Evolutionary conservation across 176 grass and related monocot species (phyloP).

Genomic region (Areca catechu): DNA sequence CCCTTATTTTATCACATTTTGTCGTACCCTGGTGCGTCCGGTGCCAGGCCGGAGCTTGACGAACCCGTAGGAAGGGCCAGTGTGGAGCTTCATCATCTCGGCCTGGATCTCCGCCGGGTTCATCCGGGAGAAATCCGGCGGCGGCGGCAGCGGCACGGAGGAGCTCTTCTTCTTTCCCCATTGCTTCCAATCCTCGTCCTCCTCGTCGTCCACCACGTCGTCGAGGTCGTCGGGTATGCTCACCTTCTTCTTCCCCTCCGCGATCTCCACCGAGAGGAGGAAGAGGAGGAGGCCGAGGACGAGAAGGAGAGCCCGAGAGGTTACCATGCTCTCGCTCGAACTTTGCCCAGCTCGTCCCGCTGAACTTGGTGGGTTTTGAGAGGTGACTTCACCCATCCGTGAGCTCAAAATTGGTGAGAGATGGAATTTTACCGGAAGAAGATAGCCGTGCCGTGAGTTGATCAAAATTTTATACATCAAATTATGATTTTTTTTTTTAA

Average conservation of each 20-base stretch:
- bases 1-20: neutral
- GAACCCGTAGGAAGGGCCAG: constrained; percentile 67
- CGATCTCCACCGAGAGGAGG: too few species aligned
- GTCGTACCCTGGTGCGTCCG: constrained; percentile 35
- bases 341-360: too few species aligned
- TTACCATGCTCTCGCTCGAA: too few species aligned
- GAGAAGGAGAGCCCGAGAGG: too few species aligned
- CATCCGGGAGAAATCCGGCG: constrained; percentile 63
- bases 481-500: too few species aligned
- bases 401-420: too few species aligned
- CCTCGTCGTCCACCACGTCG: constrained; percentile 77
- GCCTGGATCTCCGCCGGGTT: constrained; percentile 54
- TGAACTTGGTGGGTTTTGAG: too few species aligned
- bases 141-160: constrained; percentile 6
- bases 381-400: too few species aligned
- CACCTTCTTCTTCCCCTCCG: constrained; percentile 24
- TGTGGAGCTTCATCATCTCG: constrained; percentile 59
- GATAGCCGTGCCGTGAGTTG: too few species aligned
- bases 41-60: constrained; percentile 71
- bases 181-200: constrained; percentile 69
- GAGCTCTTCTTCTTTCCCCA: constrained; percentile 33
- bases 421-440: too few species aligned
- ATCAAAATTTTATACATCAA: too few species aligned
- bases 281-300: too few species aligned
- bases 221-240: constrained; percentile 68